Conservation (phyloP, 2,329 filamentous ascomycete species). For the Hortaea werneckii region DNA sequence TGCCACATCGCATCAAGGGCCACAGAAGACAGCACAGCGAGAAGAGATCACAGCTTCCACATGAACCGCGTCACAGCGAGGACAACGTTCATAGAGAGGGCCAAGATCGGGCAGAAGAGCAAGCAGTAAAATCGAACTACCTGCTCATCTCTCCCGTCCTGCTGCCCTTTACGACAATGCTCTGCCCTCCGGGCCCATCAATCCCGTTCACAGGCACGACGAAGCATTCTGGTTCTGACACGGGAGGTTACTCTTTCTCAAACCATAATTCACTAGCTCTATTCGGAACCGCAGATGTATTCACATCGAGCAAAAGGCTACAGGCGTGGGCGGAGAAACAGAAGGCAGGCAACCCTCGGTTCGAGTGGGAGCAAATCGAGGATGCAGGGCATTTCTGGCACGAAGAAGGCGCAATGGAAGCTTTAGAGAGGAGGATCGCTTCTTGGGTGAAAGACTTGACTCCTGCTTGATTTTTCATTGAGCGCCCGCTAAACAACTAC, state of each 20-base stretch:
- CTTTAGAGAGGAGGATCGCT: conserved; percentile 14
- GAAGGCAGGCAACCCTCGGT: conserved; percentile 10
- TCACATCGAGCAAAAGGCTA: conserved; percentile 57
- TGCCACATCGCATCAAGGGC: conserved; percentile 24
- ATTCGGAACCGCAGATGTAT: conserved; percentile 66
- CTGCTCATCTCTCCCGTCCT: conserved; percentile 40
- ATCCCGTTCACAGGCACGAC: conserved; percentile 12
- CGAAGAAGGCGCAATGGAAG: conserved; percentile 27
- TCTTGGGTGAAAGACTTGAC: conserved; percentile 12
- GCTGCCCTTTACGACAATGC: conserved; percentile 30
- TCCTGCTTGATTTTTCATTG: background rate
- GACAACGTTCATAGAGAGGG: no score
- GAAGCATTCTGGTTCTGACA: no score
- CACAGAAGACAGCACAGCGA: conserved; percentile 15
- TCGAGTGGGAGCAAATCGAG: conserved; percentile 35
- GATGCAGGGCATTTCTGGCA: conserved; percentile 45
- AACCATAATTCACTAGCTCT: conserved; percentile 54
- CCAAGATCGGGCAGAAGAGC: background rate
- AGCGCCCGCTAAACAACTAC: no score
- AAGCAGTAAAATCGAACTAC: conserved; percentile 19
- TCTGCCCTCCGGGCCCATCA: conserved; percentile 19
- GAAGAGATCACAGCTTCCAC: background rate
- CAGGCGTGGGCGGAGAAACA: conserved; percentile 55
- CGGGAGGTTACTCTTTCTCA: no score
- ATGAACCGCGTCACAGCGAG: no score